phyloP scores from a whole-genome alignment of 2,329 filamentous ascomycete species.

The Parascedosporium putredinis region DNA sequence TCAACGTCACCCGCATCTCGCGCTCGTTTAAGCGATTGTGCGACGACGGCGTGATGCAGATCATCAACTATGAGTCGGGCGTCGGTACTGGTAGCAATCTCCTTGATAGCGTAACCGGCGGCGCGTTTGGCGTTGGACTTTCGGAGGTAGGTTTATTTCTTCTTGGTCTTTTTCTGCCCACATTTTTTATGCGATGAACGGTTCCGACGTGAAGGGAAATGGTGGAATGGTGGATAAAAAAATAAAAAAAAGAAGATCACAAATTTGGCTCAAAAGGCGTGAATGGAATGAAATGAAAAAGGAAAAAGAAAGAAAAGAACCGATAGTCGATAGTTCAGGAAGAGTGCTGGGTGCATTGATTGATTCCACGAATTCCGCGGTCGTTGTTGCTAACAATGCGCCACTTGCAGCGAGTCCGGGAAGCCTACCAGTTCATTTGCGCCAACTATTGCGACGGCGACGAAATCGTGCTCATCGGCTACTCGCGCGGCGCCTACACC shows the following conservation, averaged over 20 bases:
- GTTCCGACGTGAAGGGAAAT: too few relatives aligned
- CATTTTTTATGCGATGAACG: too few relatives aligned
- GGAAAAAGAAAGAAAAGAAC: too few relatives aligned
- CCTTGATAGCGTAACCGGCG: constrained; percentile 40
- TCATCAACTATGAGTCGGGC: constrained; percentile 51
- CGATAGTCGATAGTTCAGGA: too few relatives aligned
- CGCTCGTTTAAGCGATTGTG: constrained; percentile 43
- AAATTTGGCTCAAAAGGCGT: too few relatives aligned
- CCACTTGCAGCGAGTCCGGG: constrained; percentile 40
- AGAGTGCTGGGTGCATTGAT: too few relatives aligned
- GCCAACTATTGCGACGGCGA: constrained; percentile 50
- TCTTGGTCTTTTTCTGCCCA: too few relatives aligned
- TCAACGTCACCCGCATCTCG: constrained; percentile 53
- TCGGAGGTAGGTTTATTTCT: constrained; percentile 40
- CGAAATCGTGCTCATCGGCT: constrained; percentile 45
- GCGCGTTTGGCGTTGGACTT: constrained; percentile 44
- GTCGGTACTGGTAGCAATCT: constrained; percentile 43
- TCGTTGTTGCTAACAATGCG: too few relatives aligned
- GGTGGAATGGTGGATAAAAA: too few relatives aligned
- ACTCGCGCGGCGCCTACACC: constrained; percentile 49
- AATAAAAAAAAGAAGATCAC: too few relatives aligned
- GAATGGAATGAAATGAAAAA: too few relatives aligned
- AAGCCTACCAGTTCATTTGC: constrained; percentile 52
- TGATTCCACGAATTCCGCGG: too few relatives aligned
- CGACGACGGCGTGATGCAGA: constrained; percentile 41